Conservation (phyloP, 176 grass and related monocot species). For the Rhynchospora pubera region DNA sequence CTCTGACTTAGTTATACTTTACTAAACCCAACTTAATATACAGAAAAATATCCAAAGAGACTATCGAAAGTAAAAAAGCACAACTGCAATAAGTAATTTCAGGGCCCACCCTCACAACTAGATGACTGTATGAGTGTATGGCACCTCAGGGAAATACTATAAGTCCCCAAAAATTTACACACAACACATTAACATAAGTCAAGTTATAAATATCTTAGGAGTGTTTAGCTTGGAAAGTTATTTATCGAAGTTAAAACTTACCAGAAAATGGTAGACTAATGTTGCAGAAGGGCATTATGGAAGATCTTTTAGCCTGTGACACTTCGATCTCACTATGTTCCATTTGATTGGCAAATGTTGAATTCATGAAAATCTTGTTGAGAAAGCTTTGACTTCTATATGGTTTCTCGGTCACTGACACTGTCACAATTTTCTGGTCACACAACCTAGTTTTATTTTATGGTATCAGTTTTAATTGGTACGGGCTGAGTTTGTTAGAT, state of each 20-base stretch:
- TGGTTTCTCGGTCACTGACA: conserved; percentile 21
- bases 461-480: no score
- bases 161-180: not conserved
- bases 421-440: conserved; percentile 38
- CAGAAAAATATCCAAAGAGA: not conserved
- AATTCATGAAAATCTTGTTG: conserved; percentile 29
- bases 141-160: not conserved
- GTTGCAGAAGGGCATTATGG: conserved; percentile 47
- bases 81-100: not conserved
- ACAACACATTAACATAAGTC: not conserved
- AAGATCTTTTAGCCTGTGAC: conserved; percentile 42
- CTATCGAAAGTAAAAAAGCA: not conserved
- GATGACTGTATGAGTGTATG: not conserved
- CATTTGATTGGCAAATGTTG: conserved; percentile 27
- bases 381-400: conserved; percentile 38
- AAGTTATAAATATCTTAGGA: not conserved
- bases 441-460: no score
- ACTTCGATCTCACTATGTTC: conserved; percentile 38
- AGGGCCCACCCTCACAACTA: not conserved
- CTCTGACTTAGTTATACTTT: no score
- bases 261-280: conserved; percentile 62
- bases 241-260: conserved; percentile 28
- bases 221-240: not conserved
- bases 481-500: no score
- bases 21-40: not conserved